Percentiles rank a stretch among this genome's conserved stretches.
These are phyloP conservation scores for Paraphoma chrysanthemicola DNA, from an alignment of 2,329 filamentous ascomycete species.

Conservation along the genomic window DNA sequence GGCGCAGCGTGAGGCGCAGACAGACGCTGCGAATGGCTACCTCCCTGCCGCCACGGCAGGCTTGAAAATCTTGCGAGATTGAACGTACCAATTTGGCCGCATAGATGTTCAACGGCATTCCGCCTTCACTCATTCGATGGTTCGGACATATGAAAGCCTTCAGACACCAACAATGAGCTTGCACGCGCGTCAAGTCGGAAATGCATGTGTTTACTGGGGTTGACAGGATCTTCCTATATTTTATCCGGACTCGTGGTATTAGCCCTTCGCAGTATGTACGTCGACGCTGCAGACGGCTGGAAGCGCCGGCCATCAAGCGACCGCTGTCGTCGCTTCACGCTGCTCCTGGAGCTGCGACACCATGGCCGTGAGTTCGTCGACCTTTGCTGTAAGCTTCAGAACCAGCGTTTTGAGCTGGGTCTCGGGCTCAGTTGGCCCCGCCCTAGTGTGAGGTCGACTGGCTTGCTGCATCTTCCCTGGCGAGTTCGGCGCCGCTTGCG, in stretches of 20 bases:
- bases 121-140: conserved; percentile 24
- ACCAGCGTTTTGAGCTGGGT: conserved; percentile 46
- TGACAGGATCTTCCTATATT: conserved; percentile 16
- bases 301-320: conserved; percentile 48
- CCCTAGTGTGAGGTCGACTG: conserved; percentile 29
- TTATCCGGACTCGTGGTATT: conserved; percentile 15
- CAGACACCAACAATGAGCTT: conserved; percentile 30
- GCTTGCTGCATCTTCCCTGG: conserved; percentile 20
- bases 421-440: conserved; percentile 34
- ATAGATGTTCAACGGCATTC: conserved; percentile 14
- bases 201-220: conserved; percentile 10
- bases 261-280: conserved; percentile 12
- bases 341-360: conserved; percentile 48
- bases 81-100: conserved; percentile 13
- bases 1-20: conserved; percentile 38
- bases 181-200: conserved; percentile 18
- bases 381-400: conserved; percentile 47
- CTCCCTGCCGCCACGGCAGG: conserved; percentile 21
- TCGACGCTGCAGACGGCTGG: conserved; percentile 27
- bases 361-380: conserved; percentile 49
- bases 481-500: conserved; percentile 28
- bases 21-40: conserved; percentile 25
- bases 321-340: conserved; percentile 33
- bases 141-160: conserved; percentile 14
- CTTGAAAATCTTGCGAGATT: conserved; percentile 12